A percentile compares a stretch with the other conserved stretches of the same genome.
These are phyloP conservation scores for Chlorophyllum brunneum DNA, from an alignment of 768 basidiomycete species.

Conservation along the genomic window DNA sequence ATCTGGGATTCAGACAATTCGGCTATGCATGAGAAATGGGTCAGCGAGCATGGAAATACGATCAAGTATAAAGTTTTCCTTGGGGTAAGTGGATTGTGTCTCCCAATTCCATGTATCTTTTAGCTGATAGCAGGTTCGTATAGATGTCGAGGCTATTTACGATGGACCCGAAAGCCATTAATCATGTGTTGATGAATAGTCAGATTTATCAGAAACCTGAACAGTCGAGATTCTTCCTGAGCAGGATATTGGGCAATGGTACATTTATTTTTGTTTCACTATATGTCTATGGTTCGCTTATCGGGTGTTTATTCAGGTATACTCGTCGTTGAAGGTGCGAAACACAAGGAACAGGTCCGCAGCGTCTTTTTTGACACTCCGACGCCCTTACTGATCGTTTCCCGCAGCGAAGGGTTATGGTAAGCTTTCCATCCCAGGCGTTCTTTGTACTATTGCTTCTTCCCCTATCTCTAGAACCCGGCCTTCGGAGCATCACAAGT, in stretches of 20 bases:
- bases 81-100: slow-evolving; percentile 30
- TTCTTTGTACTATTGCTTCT: background rate
- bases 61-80: slow-evolving; percentile 41
- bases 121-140: background rate
- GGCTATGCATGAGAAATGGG: slow-evolving; percentile 37
- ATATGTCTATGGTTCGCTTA: background rate
- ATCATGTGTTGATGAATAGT: slow-evolving; percentile 57
- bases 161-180: slow-evolving; percentile 56
- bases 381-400: background rate
- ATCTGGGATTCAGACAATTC: slow-evolving; percentile 35
- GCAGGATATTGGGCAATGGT: slow-evolving; percentile 42
- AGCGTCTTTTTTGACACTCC: slow-evolving; percentile 1
- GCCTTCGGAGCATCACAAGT: slow-evolving; percentile 62
- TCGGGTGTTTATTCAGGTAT: slow-evolving; percentile 31
- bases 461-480: slow-evolving; percentile 42
- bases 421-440: slow-evolving; percentile 11
- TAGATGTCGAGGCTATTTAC: slow-evolving; percentile 47
- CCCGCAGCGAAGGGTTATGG: slow-evolving; percentile 48
- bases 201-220: slow-evolving; percentile 56
- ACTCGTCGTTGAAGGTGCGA: slow-evolving; percentile 44
- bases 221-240: slow-evolving; percentile 30
- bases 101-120: background rate
- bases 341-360: slow-evolving; percentile 43
- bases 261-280: background rate
- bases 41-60: slow-evolving; percentile 42